Percentiles rank a stretch among this genome's conserved stretches.
Conservation (phyloP, 305 asterid species). For the Fraxinus velutina region DNA sequence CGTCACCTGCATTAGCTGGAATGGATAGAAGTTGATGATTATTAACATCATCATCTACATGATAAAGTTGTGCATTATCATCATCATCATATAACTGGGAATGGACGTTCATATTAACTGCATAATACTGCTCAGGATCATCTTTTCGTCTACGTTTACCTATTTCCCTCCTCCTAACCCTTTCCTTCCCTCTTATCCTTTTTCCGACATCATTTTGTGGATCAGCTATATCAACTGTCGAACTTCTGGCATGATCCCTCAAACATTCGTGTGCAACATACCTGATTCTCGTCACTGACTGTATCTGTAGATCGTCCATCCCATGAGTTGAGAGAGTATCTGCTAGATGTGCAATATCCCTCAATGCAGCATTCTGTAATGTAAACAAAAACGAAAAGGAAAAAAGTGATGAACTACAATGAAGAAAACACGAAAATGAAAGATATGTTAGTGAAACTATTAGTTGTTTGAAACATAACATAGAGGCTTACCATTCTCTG, state of each 20-base stretch:
- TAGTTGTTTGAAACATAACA: background rate
- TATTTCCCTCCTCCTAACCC: slow-evolving; percentile 67
- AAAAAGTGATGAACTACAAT: background rate
- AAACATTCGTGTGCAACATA: slow-evolving; percentile 67
- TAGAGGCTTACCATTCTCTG: slow-evolving; percentile 67
- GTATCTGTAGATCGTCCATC: slow-evolving; percentile 78
- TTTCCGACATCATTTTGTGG: slow-evolving; percentile 52
- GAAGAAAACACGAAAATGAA: background rate
- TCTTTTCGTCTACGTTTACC: slow-evolving; percentile 75
- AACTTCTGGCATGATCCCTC: slow-evolving; percentile 61
- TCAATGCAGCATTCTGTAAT: slow-evolving; percentile 64
- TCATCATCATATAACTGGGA: slow-evolving; percentile 35
- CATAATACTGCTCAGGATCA: slow-evolving; percentile 49
- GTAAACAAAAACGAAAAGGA: background rate
- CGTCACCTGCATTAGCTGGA: slow-evolving; percentile 27
- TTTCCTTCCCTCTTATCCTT: slow-evolving; percentile 68
- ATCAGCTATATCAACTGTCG: slow-evolving; percentile 32
- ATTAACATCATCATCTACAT: slow-evolving; percentile 32
- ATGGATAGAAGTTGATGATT: slow-evolving; percentile 33
- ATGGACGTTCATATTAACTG: slow-evolving; percentile 26
- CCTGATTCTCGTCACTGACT: slow-evolving; percentile 62
- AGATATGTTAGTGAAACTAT: background rate
- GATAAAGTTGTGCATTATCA: slow-evolving; percentile 38
- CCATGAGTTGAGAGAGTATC: slow-evolving; percentile 77
- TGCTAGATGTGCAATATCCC: slow-evolving; percentile 74